These are phyloP conservation scores for Nasturtium officinale DNA, from an alignment of 345 rosid genomes.

Conservation along the genomic window DNA sequence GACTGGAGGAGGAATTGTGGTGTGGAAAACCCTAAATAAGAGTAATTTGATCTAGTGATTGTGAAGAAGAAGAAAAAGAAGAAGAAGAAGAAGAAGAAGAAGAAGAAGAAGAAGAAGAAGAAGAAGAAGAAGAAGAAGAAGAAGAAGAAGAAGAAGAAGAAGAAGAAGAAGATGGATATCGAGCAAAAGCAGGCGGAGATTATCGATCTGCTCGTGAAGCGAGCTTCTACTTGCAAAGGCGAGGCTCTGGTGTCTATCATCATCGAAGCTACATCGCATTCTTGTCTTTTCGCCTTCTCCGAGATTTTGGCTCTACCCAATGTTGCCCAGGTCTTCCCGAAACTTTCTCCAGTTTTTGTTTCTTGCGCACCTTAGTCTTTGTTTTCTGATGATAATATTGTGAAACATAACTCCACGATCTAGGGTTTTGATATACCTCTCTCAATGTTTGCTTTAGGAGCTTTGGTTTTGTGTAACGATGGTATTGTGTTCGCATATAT, in stretches of 20 bases:
- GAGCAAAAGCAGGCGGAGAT: slow-evolving; percentile 49
- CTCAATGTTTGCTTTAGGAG: background rate
- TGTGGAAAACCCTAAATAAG: background rate
- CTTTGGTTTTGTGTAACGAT: background rate
- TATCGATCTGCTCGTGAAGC: slow-evolving; percentile 44
- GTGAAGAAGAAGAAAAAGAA: slow-evolving; percentile 25
- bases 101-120: background rate
- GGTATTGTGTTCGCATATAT: too few species aligned
- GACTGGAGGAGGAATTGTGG: background rate
- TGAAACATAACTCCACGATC: background rate
- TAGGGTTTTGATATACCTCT: background rate
- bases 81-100: background rate
- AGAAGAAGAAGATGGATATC: slow-evolving; percentile 46
- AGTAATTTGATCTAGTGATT: background rate
- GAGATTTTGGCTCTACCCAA: slow-evolving; percentile 44
- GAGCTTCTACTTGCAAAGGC: slow-evolving; percentile 40
- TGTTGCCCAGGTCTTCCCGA: slow-evolving; percentile 34
- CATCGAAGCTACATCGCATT: slow-evolving; percentile 44
- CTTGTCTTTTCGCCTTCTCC: slow-evolving; percentile 44
- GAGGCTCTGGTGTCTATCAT: slow-evolving; percentile 26
- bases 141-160: background rate
- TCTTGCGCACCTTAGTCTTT: background rate
- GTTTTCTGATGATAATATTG: background rate
- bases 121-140: background rate
- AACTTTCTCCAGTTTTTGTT: background rate